phyloP scores from a whole-genome alignment of 371 early-diverging fungal genomes.

The Fennellomyces sp. region DNA sequence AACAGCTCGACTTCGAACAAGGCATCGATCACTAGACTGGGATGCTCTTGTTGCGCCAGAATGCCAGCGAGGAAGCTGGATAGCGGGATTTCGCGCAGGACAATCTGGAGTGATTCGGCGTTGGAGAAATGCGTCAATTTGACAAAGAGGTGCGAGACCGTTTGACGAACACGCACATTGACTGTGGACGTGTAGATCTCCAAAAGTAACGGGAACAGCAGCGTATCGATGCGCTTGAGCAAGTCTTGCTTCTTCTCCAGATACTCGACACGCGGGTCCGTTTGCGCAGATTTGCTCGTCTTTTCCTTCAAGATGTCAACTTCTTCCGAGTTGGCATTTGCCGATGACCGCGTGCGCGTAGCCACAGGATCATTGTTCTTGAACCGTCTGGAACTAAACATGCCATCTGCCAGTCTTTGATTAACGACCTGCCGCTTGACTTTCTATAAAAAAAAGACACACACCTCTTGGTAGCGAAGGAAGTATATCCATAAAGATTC shows the following conservation, averaged over 20 bases:
- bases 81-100: constrained; percentile 49
- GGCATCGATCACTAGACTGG: constrained; percentile 55
- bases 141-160: constrained; percentile 55
- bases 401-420: constrained; percentile 21
- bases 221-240: constrained; percentile 39
- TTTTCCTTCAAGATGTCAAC: constrained; percentile 1
- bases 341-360: constrained; percentile 21
- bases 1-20: constrained; percentile 60
- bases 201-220: constrained; percentile 59
- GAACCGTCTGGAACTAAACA: constrained; percentile 43
- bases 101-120: constrained; percentile 30
- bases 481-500: constrained; percentile 58
- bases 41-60: constrained; percentile 61
- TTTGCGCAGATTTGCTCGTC: constrained; percentile 4
- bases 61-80: constrained; percentile 66
- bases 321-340: constrained; percentile 10
- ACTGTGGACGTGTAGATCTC: constrained; percentile 63
- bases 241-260: constrained; percentile 42
- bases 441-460: neutral
- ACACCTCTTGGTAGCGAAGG: constrained; percentile 68
- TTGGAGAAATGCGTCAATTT: constrained; percentile 55
- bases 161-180: constrained; percentile 57
- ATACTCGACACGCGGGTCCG: constrained; percentile 43
- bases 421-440: too few relatives aligned
- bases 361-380: constrained; percentile 23